Conservation (phyloP, 306 rosid genomes). For the Astragalus glycyphyllos region DNA sequence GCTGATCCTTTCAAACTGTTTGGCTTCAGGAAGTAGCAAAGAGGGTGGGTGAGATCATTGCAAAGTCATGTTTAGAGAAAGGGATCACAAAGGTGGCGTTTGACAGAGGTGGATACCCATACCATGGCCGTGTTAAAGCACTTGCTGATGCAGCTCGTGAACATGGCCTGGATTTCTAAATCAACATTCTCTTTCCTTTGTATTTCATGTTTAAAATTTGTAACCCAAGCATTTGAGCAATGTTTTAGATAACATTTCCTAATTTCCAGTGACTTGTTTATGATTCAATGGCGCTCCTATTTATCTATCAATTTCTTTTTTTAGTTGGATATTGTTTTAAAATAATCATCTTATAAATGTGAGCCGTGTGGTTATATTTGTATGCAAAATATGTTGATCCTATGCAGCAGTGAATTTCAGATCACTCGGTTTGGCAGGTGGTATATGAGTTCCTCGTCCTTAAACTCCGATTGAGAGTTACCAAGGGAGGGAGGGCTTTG, state of each 20-base stretch:
- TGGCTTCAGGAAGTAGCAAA: slow-evolving; percentile 88
- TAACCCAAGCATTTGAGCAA: slow-evolving; percentile 27
- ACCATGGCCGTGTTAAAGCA: slow-evolving; percentile 95
- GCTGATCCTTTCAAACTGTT: slow-evolving; percentile 30
- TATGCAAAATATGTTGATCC: background rate
- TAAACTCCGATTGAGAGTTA: no score
- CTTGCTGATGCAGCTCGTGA: slow-evolving; percentile 91
- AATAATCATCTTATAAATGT: slow-evolving; percentile 1
- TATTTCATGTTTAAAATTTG: slow-evolving; percentile 38
- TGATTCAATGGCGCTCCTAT: background rate
- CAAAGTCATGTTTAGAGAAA: slow-evolving; percentile 85
- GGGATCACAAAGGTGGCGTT: slow-evolving; percentile 94
- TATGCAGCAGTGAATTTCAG: no score
- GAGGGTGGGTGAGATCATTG: slow-evolving; percentile 88
- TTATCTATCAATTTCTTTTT: slow-evolving; percentile 21
- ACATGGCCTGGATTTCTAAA: slow-evolving; percentile 82
- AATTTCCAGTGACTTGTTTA: slow-evolving; percentile 16
- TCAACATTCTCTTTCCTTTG: slow-evolving; percentile 13
- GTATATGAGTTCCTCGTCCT: no score
- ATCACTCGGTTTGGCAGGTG: no score
- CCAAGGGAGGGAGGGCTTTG: no score
- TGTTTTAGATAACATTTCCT: slow-evolving; percentile 38
- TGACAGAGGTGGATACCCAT: slow-evolving; percentile 93
- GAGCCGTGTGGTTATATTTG: background rate
- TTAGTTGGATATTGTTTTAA: background rate